A percentile compares a stretch with the other conserved stretches of the same genome.
phyloP scores from a whole-genome alignment of 2,329 filamentous ascomycete genomes.

The Paraphaeosphaeria sporulosa region DNA sequence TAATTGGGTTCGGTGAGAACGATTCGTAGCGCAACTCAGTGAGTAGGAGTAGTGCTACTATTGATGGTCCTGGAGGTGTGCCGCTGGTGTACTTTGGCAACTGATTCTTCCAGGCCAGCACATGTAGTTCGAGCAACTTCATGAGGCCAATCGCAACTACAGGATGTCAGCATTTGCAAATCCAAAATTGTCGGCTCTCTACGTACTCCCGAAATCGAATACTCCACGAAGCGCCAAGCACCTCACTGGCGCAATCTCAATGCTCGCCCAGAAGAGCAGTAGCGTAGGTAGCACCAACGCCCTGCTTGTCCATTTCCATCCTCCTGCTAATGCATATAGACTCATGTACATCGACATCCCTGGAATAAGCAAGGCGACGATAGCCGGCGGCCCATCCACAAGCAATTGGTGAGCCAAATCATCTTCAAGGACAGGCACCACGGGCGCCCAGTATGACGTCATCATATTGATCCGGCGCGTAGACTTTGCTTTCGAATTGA shows the following conservation, averaged over 20 bases:
- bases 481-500: neutral
- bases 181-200: neutral
- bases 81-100: constrained; percentile 44
- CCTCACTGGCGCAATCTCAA: constrained; percentile 18
- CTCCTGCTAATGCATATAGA: constrained; percentile 18
- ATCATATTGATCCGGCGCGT: constrained; percentile 2
- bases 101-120: constrained; percentile 45
- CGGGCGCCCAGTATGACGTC: constrained; percentile 13
- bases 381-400: constrained; percentile 19
- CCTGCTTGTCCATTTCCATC: constrained; percentile 10
- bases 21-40: constrained; percentile 55
- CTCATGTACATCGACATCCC: constrained; percentile 16
- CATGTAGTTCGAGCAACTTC: constrained; percentile 53
- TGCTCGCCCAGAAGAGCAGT: constrained; percentile 19
- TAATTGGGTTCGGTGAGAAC: constrained; percentile 52
- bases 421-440: constrained; percentile 14
- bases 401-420: constrained; percentile 19
- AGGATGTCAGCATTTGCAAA: neutral
- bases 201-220: constrained; percentile 25
- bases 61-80: constrained; percentile 16
- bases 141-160: constrained; percentile 50
- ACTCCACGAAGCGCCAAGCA: constrained; percentile 18
- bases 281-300: constrained; percentile 16
- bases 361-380: constrained; percentile 18
- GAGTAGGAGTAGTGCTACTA: constrained; percentile 40